Evolutionary conservation across 1,284 basidiomycete species (phyloP), one percentile per base, ranked within the genome.

Genomic region (Ustilago xerochloae): DNA sequence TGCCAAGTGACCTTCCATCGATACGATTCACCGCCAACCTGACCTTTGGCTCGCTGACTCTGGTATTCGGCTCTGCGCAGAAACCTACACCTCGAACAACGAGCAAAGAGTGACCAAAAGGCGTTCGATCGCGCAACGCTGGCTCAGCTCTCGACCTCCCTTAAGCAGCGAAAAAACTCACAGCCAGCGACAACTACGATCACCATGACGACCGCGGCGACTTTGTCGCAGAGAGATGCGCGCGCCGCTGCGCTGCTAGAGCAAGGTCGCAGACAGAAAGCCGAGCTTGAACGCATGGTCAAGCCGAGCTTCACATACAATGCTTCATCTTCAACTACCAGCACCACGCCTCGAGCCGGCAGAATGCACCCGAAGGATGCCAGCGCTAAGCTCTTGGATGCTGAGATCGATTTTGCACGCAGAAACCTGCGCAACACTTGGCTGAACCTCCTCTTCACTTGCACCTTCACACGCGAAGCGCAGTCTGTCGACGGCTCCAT

Each of bases 381-480:
- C 7, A 62, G 52, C 54, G 58, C 54, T 36, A 74, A 62, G 60
- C 50, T 77, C 16, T 46, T 74, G 12, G 65, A 76, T 22, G 51
- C 57, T 15, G 77, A 77, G 24, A 60, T 82, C 35, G 78, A 75
- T 33, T 68, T 76, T 48, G 76, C 79, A 4, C 71, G 81, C n/a
- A 57, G 53, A 22, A 74, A 77, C 35, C 66, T 82, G 18, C 77
- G 82, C 52, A 70, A 77, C 35, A 75, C 76, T n/a, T 81, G 79
- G 57, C 67, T 84, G 53, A 74, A 76, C 33, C 77, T 84, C 12
- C 72, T 84, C 50, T 77, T 84, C 49, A 62, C 74, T 36, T 78
- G 70, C 45, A 63, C 82, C 7, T 84, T 79, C 43, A 76, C 70
- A 15, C 70, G 73, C 26, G 60, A 63, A 26, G 75, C 80, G 1